Conservation (phyloP, 169 alveolate species). For the Eimeria tenella region DNA sequence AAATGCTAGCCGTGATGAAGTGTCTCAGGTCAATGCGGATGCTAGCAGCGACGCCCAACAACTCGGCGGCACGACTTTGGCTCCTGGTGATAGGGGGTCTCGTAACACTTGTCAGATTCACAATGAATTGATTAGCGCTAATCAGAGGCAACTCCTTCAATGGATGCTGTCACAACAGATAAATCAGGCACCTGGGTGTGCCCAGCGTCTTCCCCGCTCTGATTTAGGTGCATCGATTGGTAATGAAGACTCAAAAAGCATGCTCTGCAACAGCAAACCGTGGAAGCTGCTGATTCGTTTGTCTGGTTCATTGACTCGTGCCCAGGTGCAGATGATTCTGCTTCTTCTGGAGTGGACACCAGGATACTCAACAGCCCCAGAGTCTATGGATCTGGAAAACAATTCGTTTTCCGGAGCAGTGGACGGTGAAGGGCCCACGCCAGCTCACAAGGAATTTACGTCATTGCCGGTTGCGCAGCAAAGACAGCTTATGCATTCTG, state of each 20-base stretch:
- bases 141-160: conserved; percentile 1
- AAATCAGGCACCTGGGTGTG: background rate
- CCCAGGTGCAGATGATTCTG: conserved; percentile 43
- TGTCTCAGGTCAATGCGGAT: background rate
- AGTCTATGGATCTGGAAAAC: background rate
- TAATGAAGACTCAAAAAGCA: background rate
- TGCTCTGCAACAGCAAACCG: background rate
- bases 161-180: background rate
- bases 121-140: background rate
- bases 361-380: background rate
- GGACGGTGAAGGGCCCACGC: background rate
- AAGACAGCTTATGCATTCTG: too few species aligned
- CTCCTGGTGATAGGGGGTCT: background rate
- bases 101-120: background rate
- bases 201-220: background rate
- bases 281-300: conserved; percentile 24
- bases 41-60: background rate
- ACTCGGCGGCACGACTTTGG: background rate
- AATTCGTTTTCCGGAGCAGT: background rate
- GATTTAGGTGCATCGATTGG: too few species aligned
- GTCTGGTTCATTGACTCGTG: background rate
- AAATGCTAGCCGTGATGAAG: background rate
- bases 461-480: too few species aligned
- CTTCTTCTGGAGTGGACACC: background rate
- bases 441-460: too few species aligned